Evolutionary conservation across 1,284 basidiomycete species (phyloP), one percentile per base, ranked within the genome.

Genomic region (Ustanciosporium gigantosporum): DNA sequence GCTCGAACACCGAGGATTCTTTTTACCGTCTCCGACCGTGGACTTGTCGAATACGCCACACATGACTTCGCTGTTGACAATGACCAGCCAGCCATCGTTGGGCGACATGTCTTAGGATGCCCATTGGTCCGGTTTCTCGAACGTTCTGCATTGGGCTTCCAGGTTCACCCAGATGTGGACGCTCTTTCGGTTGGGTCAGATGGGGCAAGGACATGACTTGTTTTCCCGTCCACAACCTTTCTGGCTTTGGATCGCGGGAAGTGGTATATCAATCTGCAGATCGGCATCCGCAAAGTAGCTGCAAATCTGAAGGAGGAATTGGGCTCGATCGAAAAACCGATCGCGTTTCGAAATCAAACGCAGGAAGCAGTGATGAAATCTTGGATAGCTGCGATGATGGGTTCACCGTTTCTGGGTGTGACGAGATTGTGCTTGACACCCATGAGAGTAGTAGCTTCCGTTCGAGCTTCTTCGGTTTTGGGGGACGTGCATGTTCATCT

Each of bases 1-100:
- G 41, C 97, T 91, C 60, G 93, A 94, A 73, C 98, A 99, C 27
- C 98, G 91, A 2, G 91, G 96, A 78, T 96, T 97, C 83, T 98
- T 98, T 84, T 98, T 98, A 46, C 95, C 95, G 73, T 91, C 90
- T 49, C 95, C 95, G 5, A 98, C 90, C 0, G 92, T 97, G 17
- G 90, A 90, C 81, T 99, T 99, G 82, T 99, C 95, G 85, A 98
- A 95, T 8, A 94, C 90, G 40, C 95, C 95, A 74, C 94, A 97
- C 91, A 98, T 97, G 74, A 99, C 92, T 80, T 98, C 93, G 77
- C 90, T 93, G 79, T 98, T 99, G 59, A 93, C 87, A 46, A 99
- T 88, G 49, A 98, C 95, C 24, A 99, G 84, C 86, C 91, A 98
- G 1, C 94, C 94, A 73, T 99, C 95, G 76, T 98, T 98, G 0